phyloP scores from a whole-genome alignment of 345 rosid genomes.

The Pugionium cornutum region DNA sequence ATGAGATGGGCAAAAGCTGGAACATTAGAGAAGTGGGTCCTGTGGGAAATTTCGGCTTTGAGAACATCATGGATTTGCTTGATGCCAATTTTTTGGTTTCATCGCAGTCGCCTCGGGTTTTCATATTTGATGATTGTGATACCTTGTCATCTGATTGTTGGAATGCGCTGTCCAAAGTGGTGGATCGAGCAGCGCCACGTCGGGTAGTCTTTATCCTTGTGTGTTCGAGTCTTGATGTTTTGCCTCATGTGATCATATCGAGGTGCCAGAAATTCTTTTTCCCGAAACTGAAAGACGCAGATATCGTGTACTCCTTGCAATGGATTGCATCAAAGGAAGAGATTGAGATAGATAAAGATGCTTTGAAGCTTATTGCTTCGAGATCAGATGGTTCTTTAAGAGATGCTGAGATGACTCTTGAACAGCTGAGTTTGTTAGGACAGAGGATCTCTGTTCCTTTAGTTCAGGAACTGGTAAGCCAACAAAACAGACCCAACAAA shows the following conservation, averaged over 20 bases:
- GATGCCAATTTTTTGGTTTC: conserved; percentile 47
- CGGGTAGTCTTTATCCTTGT: conserved; percentile 82
- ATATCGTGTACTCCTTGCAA: conserved; percentile 74
- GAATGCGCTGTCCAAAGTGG: conserved; percentile 81
- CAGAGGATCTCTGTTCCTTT: conserved; percentile 76
- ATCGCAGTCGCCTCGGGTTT: conserved; percentile 68
- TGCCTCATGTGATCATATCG: conserved; percentile 92
- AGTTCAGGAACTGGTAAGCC: conserved; percentile 89
- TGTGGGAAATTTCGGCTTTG: conserved; percentile 71
- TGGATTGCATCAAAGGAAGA: conserved; percentile 84
- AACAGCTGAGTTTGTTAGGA: conserved; percentile 92
- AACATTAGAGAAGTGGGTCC: conserved; percentile 86
- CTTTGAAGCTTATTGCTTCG: conserved; percentile 90
- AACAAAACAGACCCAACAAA: too few relatives aligned
- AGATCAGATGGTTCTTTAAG: conserved; percentile 95
- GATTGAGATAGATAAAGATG: conserved; percentile 80
- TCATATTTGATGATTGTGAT: conserved; percentile 89
- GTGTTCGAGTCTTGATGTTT: conserved; percentile 84
- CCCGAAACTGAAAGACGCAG: conserved; percentile 91
- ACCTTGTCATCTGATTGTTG: conserved; percentile 76
- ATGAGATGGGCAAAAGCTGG: conserved; percentile 73
- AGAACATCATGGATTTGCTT: conserved; percentile 71
- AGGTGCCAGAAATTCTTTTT: conserved; percentile 98
- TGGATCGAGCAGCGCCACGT: conserved; percentile 76
- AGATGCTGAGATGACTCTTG: conserved; percentile 98